Base-by-base conservation (phyloP, 1,139 yeast species). In the Taphrina sp. region DNA sequence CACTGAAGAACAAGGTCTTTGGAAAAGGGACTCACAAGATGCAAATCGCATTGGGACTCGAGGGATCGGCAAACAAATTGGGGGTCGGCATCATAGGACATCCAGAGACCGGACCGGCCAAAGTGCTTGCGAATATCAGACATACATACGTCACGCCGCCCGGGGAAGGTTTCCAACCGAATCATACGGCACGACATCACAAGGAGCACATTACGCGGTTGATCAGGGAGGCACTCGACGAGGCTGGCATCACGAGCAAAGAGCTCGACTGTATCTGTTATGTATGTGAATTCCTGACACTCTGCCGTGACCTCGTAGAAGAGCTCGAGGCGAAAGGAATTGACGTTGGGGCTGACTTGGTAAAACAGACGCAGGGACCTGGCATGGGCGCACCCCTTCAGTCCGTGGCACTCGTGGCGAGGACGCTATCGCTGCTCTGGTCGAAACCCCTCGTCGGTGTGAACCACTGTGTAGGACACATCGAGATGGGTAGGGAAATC, bases 321-420 rank as follows among this genome's bases (percentile, higher is more conserved):
- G n/a, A n/a, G n/a, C n/a, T n/a, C n/a, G n/a, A n/a, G n/a, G n/a
- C n/a, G n/a, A n/a, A n/a, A n/a, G n/a, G n/a, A n/a, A n/a, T n/a
- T n/a, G n/a, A n/a, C n/a, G n/a, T n/a, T 7, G 10, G 10, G 10
- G 20, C 19, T 43, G 3, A 14, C 44, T 20, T 10, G 31, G 12
- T 5, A 23, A 3, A 22, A 16, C 20, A 43, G 47, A 92, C 97
- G 1, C 95, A 86, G 69, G 99, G 98, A 3, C 98, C 98, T 0
- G 99, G 99, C 1, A 94, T 92, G 98, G 99, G 98, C 2, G 97
- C 97, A 0, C 99, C 98, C 0, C 73, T 92, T 58, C 96, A 92
- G 64, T 82, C 94, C 61, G 96, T 89, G 36, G 97, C 85, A 1
- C 76, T 92, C 43, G 95, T 95, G 0, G 98, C 98, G 1, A 75